Base-by-base conservation (phyloP, 2,329 filamentous ascomycete species). In the Penicillium sp. region DNA sequence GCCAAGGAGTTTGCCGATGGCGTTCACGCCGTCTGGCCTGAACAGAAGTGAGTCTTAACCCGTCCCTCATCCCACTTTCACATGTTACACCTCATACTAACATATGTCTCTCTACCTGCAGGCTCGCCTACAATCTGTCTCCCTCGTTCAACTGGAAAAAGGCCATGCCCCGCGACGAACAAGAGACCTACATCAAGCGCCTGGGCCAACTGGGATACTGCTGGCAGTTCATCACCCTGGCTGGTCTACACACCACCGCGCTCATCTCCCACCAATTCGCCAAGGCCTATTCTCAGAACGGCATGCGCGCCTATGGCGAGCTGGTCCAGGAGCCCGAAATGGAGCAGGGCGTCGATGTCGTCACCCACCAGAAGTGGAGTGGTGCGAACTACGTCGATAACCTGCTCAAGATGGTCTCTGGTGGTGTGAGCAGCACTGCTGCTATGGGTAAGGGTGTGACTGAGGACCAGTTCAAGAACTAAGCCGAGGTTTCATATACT, bases 141-240 rank as follows among this genome's bases (percentile, higher is more conserved):
- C 95, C 95, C 33, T 97, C 93, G 3, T 99, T 99, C 89, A 99
- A 99, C 87, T 99, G 95, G 95, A 98, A 98, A 84, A 85, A 93
- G 60, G 95, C 94, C 71, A 97, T 97, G 93, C 85, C 92, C 48
- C 87, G 90, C 68, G 84, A 85, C 56, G 94, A 98, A 77, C 95
- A 99, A 81, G 92, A 97, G 82, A 99, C 95, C 22, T 99, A 98
- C 82, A 99, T 99, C 82, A 83, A 88, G 65, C 91, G 95, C 45
- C 90, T 99, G 43, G 93, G 89, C 63, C 74, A 82, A 65, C 86
- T 99, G 52, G 95, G 95, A 65, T 99, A 99, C 86, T 96, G 92
- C 87, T 99, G 95, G 95, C 95, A 99, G 80, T 99, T 99, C 84
- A 99, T 99, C 83, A 99, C 95, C n/a, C 87, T 99, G 51, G 95